Evolutionary conservation across 1,284 basidiomycete genomes (phyloP).

Genomic region (Austropuccinia psidii): DNA sequence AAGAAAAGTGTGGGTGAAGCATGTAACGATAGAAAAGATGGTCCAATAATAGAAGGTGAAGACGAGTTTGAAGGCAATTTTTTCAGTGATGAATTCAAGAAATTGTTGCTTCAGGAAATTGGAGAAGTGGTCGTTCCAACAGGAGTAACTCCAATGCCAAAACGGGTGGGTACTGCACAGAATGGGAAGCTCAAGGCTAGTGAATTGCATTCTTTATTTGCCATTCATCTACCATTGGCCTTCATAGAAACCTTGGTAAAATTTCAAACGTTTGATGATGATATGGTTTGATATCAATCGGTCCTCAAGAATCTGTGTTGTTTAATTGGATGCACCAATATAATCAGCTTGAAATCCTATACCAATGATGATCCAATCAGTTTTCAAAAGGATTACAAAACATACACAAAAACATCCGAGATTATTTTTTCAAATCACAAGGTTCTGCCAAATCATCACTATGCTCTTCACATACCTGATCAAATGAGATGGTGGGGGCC

Average conservation of each 20-base stretch:
- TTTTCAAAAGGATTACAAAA: background rate
- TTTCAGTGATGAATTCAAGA: background rate
- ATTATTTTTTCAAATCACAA: background rate
- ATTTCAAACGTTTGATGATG: background rate
- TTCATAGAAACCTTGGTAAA: conserved; percentile 3
- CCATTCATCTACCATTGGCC: conserved; percentile 36
- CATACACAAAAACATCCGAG: conserved; percentile 2
- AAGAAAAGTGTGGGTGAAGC: background rate
- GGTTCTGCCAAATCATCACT: conserved; percentile 37
- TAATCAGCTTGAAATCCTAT: conserved; percentile 8
- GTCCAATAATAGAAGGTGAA: background rate
- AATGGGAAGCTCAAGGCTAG: conserved; percentile 39
- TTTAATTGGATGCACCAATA: conserved; percentile 32
- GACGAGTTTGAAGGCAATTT: background rate
- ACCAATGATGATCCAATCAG: background rate
- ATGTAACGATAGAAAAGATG: background rate
- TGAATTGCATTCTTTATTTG: conserved; percentile 37
- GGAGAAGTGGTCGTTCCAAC: conserved; percentile 30
- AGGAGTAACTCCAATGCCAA: conserved; percentile 34
- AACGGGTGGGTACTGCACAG: conserved; percentile 25
- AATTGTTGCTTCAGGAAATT: background rate
- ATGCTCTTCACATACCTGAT: conserved; percentile 36
- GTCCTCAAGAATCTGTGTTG: conserved; percentile 11
- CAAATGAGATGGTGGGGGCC: conserved; percentile 38
- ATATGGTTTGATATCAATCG: background rate